These are phyloP conservation scores for Furcasterigmium sp. DNA, from an alignment of 2,329 filamentous ascomycete genomes.

Conservation along the genomic window DNA sequence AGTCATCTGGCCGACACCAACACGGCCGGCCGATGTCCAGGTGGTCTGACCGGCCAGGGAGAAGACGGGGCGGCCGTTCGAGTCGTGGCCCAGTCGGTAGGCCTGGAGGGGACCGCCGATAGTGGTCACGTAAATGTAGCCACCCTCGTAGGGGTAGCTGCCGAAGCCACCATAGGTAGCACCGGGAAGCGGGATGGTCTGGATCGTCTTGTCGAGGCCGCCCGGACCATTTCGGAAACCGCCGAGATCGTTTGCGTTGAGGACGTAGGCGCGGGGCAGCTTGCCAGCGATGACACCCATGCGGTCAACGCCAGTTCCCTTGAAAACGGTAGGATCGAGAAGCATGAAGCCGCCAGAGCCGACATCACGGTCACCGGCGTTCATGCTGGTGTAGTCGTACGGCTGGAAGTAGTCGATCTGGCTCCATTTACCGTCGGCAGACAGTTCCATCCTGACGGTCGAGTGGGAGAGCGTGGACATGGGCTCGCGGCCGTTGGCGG, in stretches of 20 bases:
- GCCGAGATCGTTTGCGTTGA: conserved; percentile 34
- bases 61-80: conserved; percentile 23
- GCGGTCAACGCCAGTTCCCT: conserved; percentile 24
- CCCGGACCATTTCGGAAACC: conserved; percentile 31
- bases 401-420: conserved; percentile 34
- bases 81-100: conserved; percentile 13
- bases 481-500: conserved; percentile 23
- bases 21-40: conserved; percentile 17
- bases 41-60: conserved; percentile 19
- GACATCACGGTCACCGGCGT: conserved; percentile 32
- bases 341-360: conserved; percentile 27
- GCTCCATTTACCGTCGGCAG: conserved; percentile 12
- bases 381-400: conserved; percentile 29
- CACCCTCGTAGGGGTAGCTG: conserved; percentile 35
- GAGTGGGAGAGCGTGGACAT: conserved; percentile 26
- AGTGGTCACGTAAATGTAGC: conserved; percentile 30
- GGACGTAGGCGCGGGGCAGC: conserved; percentile 30
- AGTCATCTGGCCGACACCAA: conserved; percentile 22
- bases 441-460: conserved; percentile 22
- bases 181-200: conserved; percentile 24
- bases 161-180: conserved; percentile 30
- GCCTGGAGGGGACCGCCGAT: conserved; percentile 17
- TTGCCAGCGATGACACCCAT: conserved; percentile 33
- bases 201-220: conserved; percentile 27
- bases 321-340: conserved; percentile 26